Base-by-base conservation (phyloP, 148 eudicot genomes). In the Beta vulgaris region DNA sequence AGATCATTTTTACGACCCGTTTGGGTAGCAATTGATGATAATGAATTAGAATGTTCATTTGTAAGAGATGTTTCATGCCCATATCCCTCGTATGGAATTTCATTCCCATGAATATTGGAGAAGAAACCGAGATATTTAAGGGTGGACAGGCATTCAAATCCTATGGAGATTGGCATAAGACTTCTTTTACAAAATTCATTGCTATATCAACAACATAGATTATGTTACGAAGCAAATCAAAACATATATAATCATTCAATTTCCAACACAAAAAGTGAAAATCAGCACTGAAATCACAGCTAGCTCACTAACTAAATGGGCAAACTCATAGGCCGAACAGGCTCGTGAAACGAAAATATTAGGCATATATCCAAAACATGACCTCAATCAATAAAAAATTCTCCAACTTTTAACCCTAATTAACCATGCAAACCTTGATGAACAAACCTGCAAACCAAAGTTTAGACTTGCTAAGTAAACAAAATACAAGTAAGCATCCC, bases 271-370 rank as follows among this genome's bases (percentile, higher is more conserved):
- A 55, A 18, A 73, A 15, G 66, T 12, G 26, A 78, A 53, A 54
- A 44, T 51, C 25, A 39, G 23, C 62, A 37, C 12, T 21, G 59
- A 53, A 36, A 31, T 19, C 46, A 26, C 66, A 34, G 4, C 2
- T 21, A 51, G 40, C n/a, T n/a, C n/a, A 43, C 29, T 2, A 48
- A 34, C 35, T 68, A 26, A 44, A 35, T 18, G 12, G 67, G 55
- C 16, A 59, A 78, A 78, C 53, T 14, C 23, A 39, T 28, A 60
- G 46, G 60, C 62, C 28, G n/a, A 23, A 53, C 39, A 29, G 64
- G 37, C 32, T 35, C 39, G 36, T 26, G 58, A 13, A 9, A 25
- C 26, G 16, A 57, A 10, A 57, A 55, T 25, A 57, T 13, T 57
- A 15, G 34, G 26, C 31, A 23, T 57, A 57, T 1, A 25, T 57